Conservation (phyloP, 257 asterid species). For the Solanum sitiens region DNA sequence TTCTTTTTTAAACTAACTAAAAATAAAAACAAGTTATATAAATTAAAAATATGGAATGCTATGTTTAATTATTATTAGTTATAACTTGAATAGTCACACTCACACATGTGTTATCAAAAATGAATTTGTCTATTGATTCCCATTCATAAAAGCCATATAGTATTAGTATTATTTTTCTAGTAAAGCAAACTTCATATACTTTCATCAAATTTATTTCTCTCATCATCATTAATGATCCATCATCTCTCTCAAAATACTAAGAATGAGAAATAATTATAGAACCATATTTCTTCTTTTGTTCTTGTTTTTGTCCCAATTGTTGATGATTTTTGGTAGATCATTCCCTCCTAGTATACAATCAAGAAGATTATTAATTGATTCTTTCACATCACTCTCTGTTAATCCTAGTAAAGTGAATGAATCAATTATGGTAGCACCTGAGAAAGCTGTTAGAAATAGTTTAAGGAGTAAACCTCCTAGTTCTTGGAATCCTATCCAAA, state of each 20-base stretch:
- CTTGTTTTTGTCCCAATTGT: constrained; percentile 11
- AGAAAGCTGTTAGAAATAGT: constrained; percentile 36
- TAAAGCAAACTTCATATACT: background rate
- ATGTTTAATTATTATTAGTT: background rate
- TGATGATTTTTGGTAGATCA: background rate
- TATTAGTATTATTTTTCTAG: background rate
- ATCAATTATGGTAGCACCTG: constrained; percentile 15
- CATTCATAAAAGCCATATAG: constrained; percentile 7
- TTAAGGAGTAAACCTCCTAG: constrained; percentile 36
- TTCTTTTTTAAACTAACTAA: no score
- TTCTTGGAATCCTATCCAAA: constrained; percentile 48
- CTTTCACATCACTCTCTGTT: constrained; percentile 8
- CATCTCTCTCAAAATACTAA: background rate
- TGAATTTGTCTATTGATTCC: background rate
- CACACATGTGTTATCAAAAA: constrained; percentile 29
- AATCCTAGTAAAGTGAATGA: constrained; percentile 19
- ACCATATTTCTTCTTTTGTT: constrained; percentile 15
- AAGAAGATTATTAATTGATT: constrained; percentile 27
- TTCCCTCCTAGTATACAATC: background rate
- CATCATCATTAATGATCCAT: background rate
- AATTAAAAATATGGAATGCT: no score
- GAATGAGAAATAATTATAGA: constrained; percentile 11
- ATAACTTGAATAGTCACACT: constrained; percentile 1
- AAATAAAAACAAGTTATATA: no score
- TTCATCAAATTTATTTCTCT: background rate